These are phyloP conservation scores for Fusarium guadeloupense DNA, from an alignment of 2,329 filamentous ascomycete species.

Conservation along the genomic window DNA sequence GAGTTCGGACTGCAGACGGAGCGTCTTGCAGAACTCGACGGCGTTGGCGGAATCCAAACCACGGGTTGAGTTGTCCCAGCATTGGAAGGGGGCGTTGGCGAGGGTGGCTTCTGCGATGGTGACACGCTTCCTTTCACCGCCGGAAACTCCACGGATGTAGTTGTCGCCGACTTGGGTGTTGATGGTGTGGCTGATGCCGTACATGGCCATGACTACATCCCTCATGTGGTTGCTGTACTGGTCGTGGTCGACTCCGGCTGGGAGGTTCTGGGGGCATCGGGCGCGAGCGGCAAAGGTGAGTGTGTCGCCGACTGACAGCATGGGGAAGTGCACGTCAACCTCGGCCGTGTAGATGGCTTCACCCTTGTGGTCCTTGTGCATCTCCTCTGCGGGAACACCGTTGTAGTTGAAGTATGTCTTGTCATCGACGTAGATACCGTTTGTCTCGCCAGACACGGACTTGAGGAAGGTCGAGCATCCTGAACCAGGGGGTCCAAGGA, in stretches of 20 bases:
- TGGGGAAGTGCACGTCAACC: conserved; percentile 52
- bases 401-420: conserved; percentile 37
- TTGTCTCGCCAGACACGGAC: conserved; percentile 64
- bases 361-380: conserved; percentile 33
- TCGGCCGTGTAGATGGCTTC: conserved; percentile 38
- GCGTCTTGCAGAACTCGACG: conserved; percentile 41
- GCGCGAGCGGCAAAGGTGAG: conserved; percentile 70
- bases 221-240: conserved; percentile 68
- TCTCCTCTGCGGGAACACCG: conserved; percentile 27
- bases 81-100: conserved; percentile 57
- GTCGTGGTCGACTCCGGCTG: conserved; percentile 60
- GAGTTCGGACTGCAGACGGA: conserved; percentile 42
- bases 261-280: conserved; percentile 67
- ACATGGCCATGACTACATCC: conserved; percentile 68
- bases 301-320: conserved; percentile 71
- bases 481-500: conserved; percentile 68
- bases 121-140: conserved; percentile 80
- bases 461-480: conserved; percentile 77
- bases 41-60: conserved; percentile 46
- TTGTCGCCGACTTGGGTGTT: conserved; percentile 78
- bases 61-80: conserved; percentile 48
- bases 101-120: conserved; percentile 76
- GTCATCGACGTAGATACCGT: conserved; percentile 69
- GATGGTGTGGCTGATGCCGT: conserved; percentile 77
- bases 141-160: conserved; percentile 74